Conservation (phyloP, 139 green algal species). For the Chlamydomonas eustigma region DNA sequence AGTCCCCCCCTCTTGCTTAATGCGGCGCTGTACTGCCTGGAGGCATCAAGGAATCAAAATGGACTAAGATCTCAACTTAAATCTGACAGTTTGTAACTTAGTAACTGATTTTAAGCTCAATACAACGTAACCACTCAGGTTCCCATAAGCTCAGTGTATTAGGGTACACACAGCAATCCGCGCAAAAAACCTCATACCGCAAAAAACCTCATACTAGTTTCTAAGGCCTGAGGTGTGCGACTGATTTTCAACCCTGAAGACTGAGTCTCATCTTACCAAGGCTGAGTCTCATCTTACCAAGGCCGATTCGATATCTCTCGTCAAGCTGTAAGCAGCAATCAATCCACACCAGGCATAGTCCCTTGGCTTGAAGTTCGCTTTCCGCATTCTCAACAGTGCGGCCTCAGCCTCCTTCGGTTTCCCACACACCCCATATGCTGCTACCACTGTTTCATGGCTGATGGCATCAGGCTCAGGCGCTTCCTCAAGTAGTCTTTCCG, state of each 20-base stretch:
- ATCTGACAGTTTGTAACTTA: no score
- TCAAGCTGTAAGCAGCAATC: constrained; percentile 64
- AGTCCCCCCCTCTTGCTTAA: not conserved
- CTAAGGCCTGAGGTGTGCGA: no score
- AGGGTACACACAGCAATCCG: no score
- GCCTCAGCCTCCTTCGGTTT: constrained; percentile 48
- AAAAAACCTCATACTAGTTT: no score
- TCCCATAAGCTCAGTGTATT: no score
- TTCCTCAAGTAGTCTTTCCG: constrained; percentile 57
- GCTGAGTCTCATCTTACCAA: constrained; percentile 12
- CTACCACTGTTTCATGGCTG: constrained; percentile 77
- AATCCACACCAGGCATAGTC: constrained; percentile 80
- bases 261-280: not conserved
- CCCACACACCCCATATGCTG: constrained; percentile 68
- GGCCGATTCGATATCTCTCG: constrained; percentile 49
- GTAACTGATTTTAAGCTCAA: no score
- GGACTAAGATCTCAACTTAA: no score
- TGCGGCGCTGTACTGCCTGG: not conserved
- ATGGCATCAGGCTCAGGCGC: constrained; percentile 48
- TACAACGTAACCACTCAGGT: no score
- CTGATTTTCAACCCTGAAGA: not conserved
- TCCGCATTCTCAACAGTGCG: constrained; percentile 31
- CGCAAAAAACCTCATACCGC: no score
- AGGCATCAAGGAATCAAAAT: no score
- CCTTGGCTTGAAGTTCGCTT: constrained; percentile 35